Evolutionary conservation across 257 asterid genomes (phyloP), one percentile per base, ranked within the genome.

Genomic region (Striga asiatica): DNA sequence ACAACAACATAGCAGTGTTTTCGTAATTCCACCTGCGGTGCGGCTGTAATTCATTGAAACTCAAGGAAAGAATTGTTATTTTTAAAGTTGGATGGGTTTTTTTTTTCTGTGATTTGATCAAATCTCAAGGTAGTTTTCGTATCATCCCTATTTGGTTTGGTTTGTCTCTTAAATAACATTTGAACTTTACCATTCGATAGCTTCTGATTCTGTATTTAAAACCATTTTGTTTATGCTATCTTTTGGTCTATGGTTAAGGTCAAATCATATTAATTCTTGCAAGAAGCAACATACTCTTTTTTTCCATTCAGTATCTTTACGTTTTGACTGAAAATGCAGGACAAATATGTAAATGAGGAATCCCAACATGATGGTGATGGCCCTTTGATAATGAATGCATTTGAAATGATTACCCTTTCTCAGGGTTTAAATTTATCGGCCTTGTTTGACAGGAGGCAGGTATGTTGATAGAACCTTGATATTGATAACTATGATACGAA

Each of bases 351-450:
- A 54, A 82, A 69, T 63, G 95, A 92, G 72, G 82, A 84, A 75
- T 38, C 81, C 31, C 74, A 45, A 47, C 67, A 54, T 8, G 64
- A 54, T 50, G 76, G 58, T 34, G 65, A 29, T 62, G 94, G 97
- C 58, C 98, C 98, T 38, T 72, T 84, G 68, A 58, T 79, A 52
- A 87, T 92, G 97, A 92, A 92, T 72, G 98, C 98, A 12, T 87
- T 92, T 76, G 97, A 87, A 80, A 84, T 92, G 97, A 92, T 92
- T 50, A 84, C 98, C 43, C 83, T 92, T 50, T 92, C 98, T 55
- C 98, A 92, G 71, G 98, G 98, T 60, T 71, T 92, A 69, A 84
- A 92, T 74, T 78, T 92, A 56, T 88, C 97, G 13, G 86, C 95
- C 45, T 76, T 92, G 77, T 92, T 92, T 77, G 98, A 92, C 62